Base-by-base conservation (phyloP, 2,329 filamentous ascomycete species). In the Trichoderma atrobrunneum region DNA sequence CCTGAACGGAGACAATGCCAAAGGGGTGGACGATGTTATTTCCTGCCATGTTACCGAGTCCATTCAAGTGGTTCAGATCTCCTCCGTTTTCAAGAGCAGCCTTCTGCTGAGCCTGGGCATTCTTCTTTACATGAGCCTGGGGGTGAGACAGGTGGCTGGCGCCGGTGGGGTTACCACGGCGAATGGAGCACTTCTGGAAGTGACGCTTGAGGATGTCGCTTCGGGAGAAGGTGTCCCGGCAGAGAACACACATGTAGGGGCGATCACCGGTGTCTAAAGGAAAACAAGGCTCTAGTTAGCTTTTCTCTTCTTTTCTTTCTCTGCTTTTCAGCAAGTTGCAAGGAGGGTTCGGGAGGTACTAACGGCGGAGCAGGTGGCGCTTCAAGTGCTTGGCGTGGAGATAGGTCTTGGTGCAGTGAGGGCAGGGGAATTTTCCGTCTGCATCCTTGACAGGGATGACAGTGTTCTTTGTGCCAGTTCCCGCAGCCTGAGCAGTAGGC, bases 191-290 rank as follows among this genome's bases (percentile, higher is more conserved):
- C 86, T 99, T 99, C 83, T 98, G 95, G 84, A 98, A 99, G 85
- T 99, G 96, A 76, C 96, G 93, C 87, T 99, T 99, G 78, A 99
- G 86, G 76, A 99, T 98, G 81, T 99, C 96, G 87, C 94, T 97
- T 81, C 96, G 92, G 63, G 94, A 97, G 84, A 99, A 99, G 39
- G 95, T 98, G 83, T 98, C 96, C 82, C 96, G 94, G 87, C 96
- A 99, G 66, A 99, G 87, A 76, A 97, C 93, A 84, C 96, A 99
- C 90, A 97, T 97, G 85, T 99, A 99, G 72, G 96, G 96, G 76
- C 96, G 93, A 82, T 98, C 95, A 79, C 96, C 96, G 74, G 96
- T 98, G 85, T 99, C 95, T 97, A 78, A 39, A 39, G 16, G 60
- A 71, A 30, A 16, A 5, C 3, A 24, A 30, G 26, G 2, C 6